These are phyloP conservation scores for Gillenia trifoliata DNA, from an alignment of 306 rosid genomes.

Conservation along the genomic window DNA sequence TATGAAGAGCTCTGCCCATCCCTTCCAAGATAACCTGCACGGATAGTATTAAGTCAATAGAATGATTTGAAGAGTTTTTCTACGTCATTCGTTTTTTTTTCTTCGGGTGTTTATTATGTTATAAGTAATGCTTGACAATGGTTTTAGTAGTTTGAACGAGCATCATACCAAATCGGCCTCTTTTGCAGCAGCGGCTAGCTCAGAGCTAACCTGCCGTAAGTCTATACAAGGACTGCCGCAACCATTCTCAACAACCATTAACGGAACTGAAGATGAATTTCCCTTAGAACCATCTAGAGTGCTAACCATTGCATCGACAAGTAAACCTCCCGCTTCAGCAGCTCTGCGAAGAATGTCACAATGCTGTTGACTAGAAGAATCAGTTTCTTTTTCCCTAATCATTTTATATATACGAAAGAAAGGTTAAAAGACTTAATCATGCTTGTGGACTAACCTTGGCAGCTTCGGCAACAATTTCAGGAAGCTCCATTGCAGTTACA, in stretches of 20 bases:
- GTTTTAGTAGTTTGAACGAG: slow-evolving; percentile 15
- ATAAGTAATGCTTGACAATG: not conserved
- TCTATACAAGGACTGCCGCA: slow-evolving; percentile 98
- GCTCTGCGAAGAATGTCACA: slow-evolving; percentile 94
- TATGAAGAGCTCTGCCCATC: slow-evolving; percentile 93
- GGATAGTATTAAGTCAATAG: not conserved
- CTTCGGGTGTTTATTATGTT: not conserved
- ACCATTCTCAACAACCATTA: slow-evolving; percentile 96
- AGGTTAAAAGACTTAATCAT: not conserved
- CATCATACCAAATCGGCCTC: slow-evolving; percentile 82
- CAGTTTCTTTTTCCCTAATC: slow-evolving; percentile 15
- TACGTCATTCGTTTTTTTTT: no score
- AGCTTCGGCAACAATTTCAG: slow-evolving; percentile 94
- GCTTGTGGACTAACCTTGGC: slow-evolving; percentile 70
- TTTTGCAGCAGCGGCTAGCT: slow-evolving; percentile 90
- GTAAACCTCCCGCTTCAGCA: slow-evolving; percentile 93
- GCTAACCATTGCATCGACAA: slow-evolving; percentile 89
- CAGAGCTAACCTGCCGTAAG: slow-evolving; percentile 98
- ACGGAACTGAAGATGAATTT: slow-evolving; percentile 50
- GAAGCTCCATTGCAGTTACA: slow-evolving; percentile 95
- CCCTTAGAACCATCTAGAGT: slow-evolving; percentile 46
- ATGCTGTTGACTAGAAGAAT: slow-evolving; percentile 55
- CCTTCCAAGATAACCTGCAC: slow-evolving; percentile 95
- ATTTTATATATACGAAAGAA: not conserved
- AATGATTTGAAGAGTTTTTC: not conserved